Conservation (phyloP, 805 yeast genomes). For the Candida koratica region DNA sequence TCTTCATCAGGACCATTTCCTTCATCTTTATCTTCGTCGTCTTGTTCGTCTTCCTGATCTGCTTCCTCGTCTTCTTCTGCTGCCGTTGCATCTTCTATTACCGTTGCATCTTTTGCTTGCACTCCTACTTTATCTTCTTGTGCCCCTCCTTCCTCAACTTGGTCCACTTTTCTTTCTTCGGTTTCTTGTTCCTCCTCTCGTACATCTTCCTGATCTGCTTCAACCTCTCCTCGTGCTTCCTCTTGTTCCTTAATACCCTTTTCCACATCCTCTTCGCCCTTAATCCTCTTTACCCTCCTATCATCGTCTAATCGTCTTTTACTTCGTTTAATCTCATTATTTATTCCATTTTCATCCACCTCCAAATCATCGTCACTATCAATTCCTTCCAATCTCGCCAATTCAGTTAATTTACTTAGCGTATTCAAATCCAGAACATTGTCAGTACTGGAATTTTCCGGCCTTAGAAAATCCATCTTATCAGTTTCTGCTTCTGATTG, state of each 20-base stretch:
- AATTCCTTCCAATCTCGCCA: slow-evolving; percentile 38
- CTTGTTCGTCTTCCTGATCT: slow-evolving; percentile 3
- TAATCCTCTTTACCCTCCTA: slow-evolving; percentile 1
- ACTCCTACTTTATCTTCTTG: background rate
- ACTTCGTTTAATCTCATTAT: slow-evolving; percentile 5
- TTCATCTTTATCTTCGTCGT: slow-evolving; percentile 9
- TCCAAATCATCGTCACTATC: slow-evolving; percentile 29
- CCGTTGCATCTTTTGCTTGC: background rate
- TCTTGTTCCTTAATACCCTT: slow-evolving; percentile 16
- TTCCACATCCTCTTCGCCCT: background rate
- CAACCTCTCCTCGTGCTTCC: slow-evolving; percentile 12
- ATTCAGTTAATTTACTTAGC: slow-evolving; percentile 39
- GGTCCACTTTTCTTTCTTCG: background rate
- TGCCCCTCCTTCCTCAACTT: background rate
- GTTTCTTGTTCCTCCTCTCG: background rate
- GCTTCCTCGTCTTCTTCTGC: slow-evolving; percentile 12
- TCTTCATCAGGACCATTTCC: slow-evolving; percentile 4
- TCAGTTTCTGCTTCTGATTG: slow-evolving; percentile 91
- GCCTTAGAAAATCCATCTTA: slow-evolving; percentile 59
- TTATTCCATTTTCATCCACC: slow-evolving; percentile 1
- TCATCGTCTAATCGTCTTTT: slow-evolving; percentile 1
- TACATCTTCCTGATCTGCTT: background rate
- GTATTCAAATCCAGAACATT: slow-evolving; percentile 35
- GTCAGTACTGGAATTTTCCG: slow-evolving; percentile 18
- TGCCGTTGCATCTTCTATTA: slow-evolving; percentile 6